Evolutionary conservation across 495 filamentous ascomycete genomes (phyloP).

Genomic region (Cercophora sp.): DNA sequence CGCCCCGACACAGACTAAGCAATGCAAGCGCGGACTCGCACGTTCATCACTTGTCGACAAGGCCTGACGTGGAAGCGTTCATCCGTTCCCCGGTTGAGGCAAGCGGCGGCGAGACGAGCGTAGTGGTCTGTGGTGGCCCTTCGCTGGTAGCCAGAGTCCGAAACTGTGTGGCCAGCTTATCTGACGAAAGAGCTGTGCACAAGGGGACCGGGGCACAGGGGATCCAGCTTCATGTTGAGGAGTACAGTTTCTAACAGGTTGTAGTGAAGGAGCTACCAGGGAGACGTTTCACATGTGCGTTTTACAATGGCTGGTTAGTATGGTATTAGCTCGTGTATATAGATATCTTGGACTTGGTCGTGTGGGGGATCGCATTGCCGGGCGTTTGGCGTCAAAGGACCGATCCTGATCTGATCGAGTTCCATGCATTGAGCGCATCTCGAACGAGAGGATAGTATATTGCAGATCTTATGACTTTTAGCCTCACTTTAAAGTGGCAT

Average conservation of each 20-base stretch:
- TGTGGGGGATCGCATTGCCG: neutral
- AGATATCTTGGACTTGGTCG: neutral
- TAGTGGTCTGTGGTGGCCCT: slow-evolving; percentile 75
- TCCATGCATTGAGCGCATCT: too few species aligned
- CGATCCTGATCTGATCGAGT: too few species aligned
- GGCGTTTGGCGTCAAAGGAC: too few species aligned
- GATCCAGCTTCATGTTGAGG: slow-evolving; percentile 49
- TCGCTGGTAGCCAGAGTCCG: slow-evolving; percentile 63
- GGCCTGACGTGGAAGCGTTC: slow-evolving; percentile 43
- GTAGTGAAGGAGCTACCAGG: neutral
- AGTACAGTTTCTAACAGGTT: slow-evolving; percentile 42
- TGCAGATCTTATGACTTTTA: too few species aligned
- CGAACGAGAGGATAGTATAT: too few species aligned
- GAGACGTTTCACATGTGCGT: too few species aligned
- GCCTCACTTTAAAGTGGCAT: too few species aligned
- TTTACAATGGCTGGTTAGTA: too few species aligned
- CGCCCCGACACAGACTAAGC: slow-evolving; percentile 27
- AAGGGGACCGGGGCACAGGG: slow-evolving; percentile 89
- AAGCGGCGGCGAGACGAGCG: slow-evolving; percentile 75
- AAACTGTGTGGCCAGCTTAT: slow-evolving; percentile 62
- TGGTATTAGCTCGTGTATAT: neutral
- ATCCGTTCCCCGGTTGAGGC: slow-evolving; percentile 58
- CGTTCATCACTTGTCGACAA: slow-evolving; percentile 32
- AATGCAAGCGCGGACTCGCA: slow-evolving; percentile 35
- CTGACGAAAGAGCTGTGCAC: slow-evolving; percentile 83